Base-by-base conservation (phyloP, 2,329 filamentous ascomycete species). In the Aureobasidium mangrovei region DNA sequence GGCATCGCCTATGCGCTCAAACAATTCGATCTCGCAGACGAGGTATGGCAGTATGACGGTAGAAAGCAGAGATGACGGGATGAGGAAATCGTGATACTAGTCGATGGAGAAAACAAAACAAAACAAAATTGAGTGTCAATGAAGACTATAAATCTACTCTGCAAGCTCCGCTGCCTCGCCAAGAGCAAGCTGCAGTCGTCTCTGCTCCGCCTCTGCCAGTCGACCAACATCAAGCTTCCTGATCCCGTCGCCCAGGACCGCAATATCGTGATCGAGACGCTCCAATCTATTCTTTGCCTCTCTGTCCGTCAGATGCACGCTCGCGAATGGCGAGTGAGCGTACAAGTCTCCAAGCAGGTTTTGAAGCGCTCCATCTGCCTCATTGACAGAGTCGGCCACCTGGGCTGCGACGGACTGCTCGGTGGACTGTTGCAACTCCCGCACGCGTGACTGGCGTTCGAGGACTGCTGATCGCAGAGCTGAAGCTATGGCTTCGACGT, bases 291-390 rank as follows among this genome's bases (percentile, higher is more conserved):
- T 60, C 31, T 71, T 60, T 7, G 61, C 36, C 7, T 57, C 57
- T 8, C 36, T 49, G 32, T 66, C 63, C 4, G 61, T 58, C 3
- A 66, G 52, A 8, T 57, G 58, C 1, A 63, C 47, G 3, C 40
- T 57, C 0, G 55, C 58, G 38, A 55, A 61, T 9, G 56, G 45
- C 26, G 64, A 62, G 40, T 72, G 65, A n/a, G 64, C 63, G 57
- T 69, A 72, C 31, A 74, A 58, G 4, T 67, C 68, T 18, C 62
- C 59, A 24, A 70, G 51, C 38, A 75, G 61, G 29, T 63, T 65
- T n/a, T 66, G 63, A 43, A 69, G 31, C 32, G 73, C 67, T 8
- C 55, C 42, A 35, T 74, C 69, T 4, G 67, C 68, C 53, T 63
- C 65, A 31, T 63, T 67, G 7, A 71, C 56, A 6, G 66, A 67